phyloP scores from a whole-genome alignment of 176 grass and related monocot species.

The Hordeum marinum region DNA sequence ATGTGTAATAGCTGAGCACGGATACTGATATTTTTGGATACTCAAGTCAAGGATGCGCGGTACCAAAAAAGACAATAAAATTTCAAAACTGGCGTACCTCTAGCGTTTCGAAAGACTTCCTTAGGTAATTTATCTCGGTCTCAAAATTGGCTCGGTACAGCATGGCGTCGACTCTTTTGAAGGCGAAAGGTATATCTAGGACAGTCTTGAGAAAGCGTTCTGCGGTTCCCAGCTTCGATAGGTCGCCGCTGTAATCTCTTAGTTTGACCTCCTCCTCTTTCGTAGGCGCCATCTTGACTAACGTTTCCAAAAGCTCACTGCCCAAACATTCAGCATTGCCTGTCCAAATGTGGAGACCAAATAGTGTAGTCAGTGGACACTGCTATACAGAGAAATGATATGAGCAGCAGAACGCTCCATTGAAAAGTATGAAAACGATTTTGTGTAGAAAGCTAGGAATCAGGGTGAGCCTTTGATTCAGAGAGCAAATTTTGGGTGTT shows the following conservation, averaged over 20 bases:
- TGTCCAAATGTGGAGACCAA: constrained; percentile 33
- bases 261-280: constrained; percentile 96
- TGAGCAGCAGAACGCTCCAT: neutral
- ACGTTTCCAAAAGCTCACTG: constrained; percentile 91
- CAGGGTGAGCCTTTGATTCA: neutral
- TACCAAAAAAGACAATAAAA: neutral
- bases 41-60: neutral
- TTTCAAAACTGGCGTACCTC: constrained; percentile 48
- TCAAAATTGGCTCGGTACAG: constrained; percentile 96
- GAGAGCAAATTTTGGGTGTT: neutral
- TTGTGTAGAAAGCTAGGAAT: neutral
- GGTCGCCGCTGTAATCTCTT: constrained; percentile 65
- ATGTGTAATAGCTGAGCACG: neutral
- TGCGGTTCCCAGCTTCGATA: constrained; percentile 79
- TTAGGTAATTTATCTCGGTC: constrained; percentile 83
- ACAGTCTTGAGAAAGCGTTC: constrained; percentile 85
- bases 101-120: constrained; percentile 87
- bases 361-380: neutral
- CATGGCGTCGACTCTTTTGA: constrained; percentile 98
- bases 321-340: constrained; percentile 84
- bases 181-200: constrained; percentile 94
- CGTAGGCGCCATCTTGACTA: constrained; percentile 97
- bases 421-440: neutral
- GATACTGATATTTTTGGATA: neutral
- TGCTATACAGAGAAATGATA: neutral